Base-by-base conservation (phyloP, 2,329 filamentous ascomycete genomes). In the Botryosphaeria dothidea region DNA sequence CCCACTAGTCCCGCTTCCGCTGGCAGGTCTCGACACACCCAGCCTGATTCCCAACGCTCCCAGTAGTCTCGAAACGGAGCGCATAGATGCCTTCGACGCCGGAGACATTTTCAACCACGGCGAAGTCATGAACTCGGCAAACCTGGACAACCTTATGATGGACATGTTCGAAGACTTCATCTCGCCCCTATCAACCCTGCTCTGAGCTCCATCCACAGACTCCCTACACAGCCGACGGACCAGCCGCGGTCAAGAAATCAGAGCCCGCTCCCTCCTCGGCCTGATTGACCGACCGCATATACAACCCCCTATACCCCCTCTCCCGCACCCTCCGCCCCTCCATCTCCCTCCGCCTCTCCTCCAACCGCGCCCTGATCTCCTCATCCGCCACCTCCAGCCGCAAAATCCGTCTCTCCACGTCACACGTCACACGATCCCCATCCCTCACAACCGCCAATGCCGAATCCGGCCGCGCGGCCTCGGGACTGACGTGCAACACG, bases 241-340 rank as follows among this genome's bases (percentile, higher is more conserved):
- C 51, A 7, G 3, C 8, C 51, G 51, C 51, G 9, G 51, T 87
- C 62, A 89, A 73, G 65, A 89, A 89, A 67, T 86, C 86, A 74
- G 89, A 89, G 71, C 89, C 86, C 0, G 81, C 85, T 0, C 87
- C 87, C 1, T 81, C 69, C 67, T 88, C 80, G 0, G 86, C 86
- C 71, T 88, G 85, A 19, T 86, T 88, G 0, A 89, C 87, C n/a
- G 79, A 80, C 4, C 85, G 76, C 79, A 86, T 81, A 70, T 88
- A 89, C 54, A 89, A 70, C 0, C 85, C 86, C 1, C 84, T 75
- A 74, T 89, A 89, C 0, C 86, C 87, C 68, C 86, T 81, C 69
- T 77, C 81, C 3, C 66, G 71, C 27, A 1, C 25, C 49, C 27
- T 54, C 64, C 74, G 43, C 17, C 68, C 34, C 8, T 23, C 51